Evolutionary conservation across 2,329 filamentous ascomycete genomes (phyloP).

Genomic region (Zarea fungicola): DNA sequence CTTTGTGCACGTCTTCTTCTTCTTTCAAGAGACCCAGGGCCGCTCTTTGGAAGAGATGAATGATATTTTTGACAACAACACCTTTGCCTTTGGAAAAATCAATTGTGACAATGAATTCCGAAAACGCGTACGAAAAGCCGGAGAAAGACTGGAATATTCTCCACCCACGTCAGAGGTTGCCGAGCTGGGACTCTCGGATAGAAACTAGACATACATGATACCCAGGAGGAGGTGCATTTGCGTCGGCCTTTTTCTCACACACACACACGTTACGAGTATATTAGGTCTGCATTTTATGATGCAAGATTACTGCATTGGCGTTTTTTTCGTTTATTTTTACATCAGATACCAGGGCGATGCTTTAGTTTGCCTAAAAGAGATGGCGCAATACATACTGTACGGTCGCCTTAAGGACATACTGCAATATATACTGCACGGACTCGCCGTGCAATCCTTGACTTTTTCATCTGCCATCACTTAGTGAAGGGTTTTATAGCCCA

Average conservation of each 20-base stretch:
- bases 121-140: slow-evolving; percentile 8
- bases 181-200: slow-evolving; percentile 9
- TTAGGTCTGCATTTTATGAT: too few species aligned
- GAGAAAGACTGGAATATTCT: slow-evolving; percentile 10
- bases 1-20: slow-evolving; percentile 16
- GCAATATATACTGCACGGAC: too few species aligned
- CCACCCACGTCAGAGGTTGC: slow-evolving; percentile 12
- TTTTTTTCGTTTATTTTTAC: slow-evolving; percentile 4
- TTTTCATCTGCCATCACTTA: too few species aligned
- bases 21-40: slow-evolving; percentile 16
- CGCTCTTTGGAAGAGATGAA: slow-evolving; percentile 15
- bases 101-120: slow-evolving; percentile 1
- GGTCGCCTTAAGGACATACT: too few species aligned
- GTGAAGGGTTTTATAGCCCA: too few species aligned
- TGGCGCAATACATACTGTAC: too few species aligned
- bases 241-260: too few species aligned
- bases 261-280: too few species aligned
- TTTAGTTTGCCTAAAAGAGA: too few species aligned
- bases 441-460: too few species aligned
- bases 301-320: not conserved
- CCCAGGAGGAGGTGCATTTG: too few species aligned
- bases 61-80: slow-evolving; percentile 15
- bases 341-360: not conserved
- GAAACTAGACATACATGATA: slow-evolving; percentile 6
- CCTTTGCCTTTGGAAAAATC: slow-evolving; percentile 17